Conservation (phyloP, 73 alveolate species). For the Loxodes magnus region DNA sequence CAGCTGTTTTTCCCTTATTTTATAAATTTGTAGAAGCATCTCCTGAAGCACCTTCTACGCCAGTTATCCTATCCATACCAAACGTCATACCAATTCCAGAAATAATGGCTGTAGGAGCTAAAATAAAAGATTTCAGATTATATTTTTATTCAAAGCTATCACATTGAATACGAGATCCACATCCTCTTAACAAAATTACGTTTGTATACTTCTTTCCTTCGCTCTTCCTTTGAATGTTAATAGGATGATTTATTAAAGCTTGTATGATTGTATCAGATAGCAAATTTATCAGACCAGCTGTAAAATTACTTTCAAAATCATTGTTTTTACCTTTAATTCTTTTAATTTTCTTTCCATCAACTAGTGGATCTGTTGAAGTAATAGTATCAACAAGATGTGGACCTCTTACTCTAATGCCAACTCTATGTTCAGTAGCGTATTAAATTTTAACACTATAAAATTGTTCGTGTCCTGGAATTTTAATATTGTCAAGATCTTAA, state of each 20-base stretch:
- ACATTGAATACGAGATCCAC: constrained; percentile 56
- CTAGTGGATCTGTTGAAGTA: constrained; percentile 68
- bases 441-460: constrained; percentile 27
- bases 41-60: constrained; percentile 82
- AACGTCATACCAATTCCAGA: constrained; percentile 57
- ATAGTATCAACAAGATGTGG: constrained; percentile 42
- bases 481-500: constrained; percentile 26
- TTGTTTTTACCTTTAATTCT: constrained; percentile 21
- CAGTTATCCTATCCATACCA: constrained; percentile 39
- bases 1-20: constrained; percentile 42
- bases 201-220: constrained; percentile 49
- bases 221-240: constrained; percentile 42
- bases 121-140: constrained; percentile 47
- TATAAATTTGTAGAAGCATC: constrained; percentile 49
- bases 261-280: constrained; percentile 34
- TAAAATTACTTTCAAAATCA: constrained; percentile 21
- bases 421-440: constrained; percentile 78
- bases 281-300: constrained; percentile 45
- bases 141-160: constrained; percentile 31
- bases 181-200: constrained; percentile 54
- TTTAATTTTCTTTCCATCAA: constrained; percentile 37
- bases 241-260: constrained; percentile 34
- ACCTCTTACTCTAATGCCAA: constrained; percentile 59
- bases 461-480: constrained; percentile 27
- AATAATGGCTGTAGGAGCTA: constrained; percentile 82